These are phyloP conservation scores for Zangia roseola DNA, from an alignment of 768 basidiomycete species.

Conservation along the genomic window DNA sequence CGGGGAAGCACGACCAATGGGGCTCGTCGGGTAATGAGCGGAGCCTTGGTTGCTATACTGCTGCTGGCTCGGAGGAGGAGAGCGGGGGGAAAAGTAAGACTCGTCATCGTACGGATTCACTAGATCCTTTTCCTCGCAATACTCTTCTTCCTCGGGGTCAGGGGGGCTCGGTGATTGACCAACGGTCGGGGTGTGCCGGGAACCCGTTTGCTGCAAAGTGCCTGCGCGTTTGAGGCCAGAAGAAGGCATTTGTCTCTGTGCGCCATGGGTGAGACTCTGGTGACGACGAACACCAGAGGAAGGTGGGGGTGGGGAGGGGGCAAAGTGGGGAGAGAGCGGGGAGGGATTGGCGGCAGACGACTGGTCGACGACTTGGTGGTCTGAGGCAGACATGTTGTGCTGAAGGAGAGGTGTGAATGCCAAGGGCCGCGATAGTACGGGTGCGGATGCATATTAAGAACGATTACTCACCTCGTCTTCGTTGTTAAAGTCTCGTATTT, in stretches of 20 bases:
- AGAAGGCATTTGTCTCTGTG: conserved; percentile 49
- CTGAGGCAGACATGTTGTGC: conserved; percentile 22
- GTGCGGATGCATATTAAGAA: conserved; percentile 4
- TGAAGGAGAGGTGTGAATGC: conserved; percentile 19
- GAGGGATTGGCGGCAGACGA: conserved; percentile 40
- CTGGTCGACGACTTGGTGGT: conserved; percentile 48
- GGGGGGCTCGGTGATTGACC: conserved; percentile 45
- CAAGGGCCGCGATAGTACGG: conserved; percentile 1
- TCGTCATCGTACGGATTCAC: conserved; percentile 52
- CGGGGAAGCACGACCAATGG: conserved; percentile 62
- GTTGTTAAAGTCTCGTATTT: conserved; percentile 53
- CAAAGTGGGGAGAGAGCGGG: conserved; percentile 65
- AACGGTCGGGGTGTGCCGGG: conserved; percentile 30
- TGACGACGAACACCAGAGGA: conserved; percentile 73
- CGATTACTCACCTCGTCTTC: conserved; percentile 61
- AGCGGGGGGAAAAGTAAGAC: conserved; percentile 48
- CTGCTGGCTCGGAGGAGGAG: conserved; percentile 41
- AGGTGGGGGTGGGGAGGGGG: conserved; percentile 72
- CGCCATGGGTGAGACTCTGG: conserved; percentile 74
- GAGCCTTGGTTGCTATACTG: conserved; percentile 36
- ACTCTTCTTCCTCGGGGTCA: conserved; percentile 55
- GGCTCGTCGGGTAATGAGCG: conserved; percentile 49
- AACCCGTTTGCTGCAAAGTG: conserved; percentile 54
- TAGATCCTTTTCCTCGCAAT: conserved; percentile 43
- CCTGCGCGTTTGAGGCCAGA: conserved; percentile 71